These are phyloP conservation scores for Coniochaeta sp. DNA, from an alignment of 2,329 filamentous ascomycete genomes.

Conservation along the genomic window DNA sequence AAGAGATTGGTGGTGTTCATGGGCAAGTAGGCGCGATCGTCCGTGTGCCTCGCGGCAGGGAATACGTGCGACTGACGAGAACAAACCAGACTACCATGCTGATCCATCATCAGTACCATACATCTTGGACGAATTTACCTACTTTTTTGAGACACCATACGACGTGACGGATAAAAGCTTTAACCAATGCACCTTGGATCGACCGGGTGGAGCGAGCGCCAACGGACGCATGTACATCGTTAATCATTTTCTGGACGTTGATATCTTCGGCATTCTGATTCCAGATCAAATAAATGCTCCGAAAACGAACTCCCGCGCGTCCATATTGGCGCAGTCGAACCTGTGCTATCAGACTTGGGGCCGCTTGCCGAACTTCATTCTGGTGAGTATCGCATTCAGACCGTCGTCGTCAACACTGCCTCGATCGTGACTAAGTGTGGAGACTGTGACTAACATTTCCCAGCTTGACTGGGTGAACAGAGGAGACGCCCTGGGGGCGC, in stretches of 20 bases:
- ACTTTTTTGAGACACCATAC: conserved; percentile 68
- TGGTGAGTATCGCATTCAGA: conserved; percentile 11
- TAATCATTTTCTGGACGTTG: conserved; percentile 57
- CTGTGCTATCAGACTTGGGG: conserved; percentile 22
- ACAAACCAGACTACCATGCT: conserved; percentile 49
- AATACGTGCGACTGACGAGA: neutral
- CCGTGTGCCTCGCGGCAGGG: neutral
- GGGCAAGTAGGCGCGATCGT: conserved; percentile 31
- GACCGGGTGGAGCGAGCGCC: conserved; percentile 40
- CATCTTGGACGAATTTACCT: conserved; percentile 56
- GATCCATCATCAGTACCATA: conserved; percentile 47
- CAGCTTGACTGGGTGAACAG: conserved; percentile 6
- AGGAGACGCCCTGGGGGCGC: conserved; percentile 5
- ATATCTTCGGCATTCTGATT: conserved; percentile 16
- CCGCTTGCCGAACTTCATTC: conserved; percentile 25
- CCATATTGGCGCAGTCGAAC: conserved; percentile 31
- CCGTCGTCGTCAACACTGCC: neutral
- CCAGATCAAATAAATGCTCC: conserved; percentile 22
- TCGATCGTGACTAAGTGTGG: neutral
- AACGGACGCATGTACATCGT: conserved; percentile 39
- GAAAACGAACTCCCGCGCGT: conserved; percentile 40
- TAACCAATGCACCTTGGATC: conserved; percentile 57
- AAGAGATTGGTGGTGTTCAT: conserved; percentile 66
- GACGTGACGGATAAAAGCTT: conserved; percentile 53
- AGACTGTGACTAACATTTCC: neutral